Percentiles rank a stretch among this genome's conserved stretches.
These are phyloP conservation scores for Wickerhamomyces tratensis DNA, from an alignment of 805 yeast species.

Conservation along the genomic window DNA sequence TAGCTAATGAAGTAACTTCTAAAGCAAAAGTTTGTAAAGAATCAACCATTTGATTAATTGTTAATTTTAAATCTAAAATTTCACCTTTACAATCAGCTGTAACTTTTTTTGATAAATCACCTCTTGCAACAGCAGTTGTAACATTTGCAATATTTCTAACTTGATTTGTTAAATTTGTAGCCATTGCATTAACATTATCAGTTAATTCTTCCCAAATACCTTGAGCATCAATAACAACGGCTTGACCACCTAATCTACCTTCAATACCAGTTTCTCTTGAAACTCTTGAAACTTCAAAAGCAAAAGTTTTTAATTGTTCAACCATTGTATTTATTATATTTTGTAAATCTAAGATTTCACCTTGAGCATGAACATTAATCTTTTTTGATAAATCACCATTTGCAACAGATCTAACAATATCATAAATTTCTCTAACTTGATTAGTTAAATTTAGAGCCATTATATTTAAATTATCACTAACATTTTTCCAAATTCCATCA, in stretches of 20 bases:
- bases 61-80: conserved; percentile 43
- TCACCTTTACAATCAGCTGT: conserved; percentile 85
- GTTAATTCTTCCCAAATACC: conserved; percentile 89
- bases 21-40: conserved; percentile 76
- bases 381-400: conserved; percentile 76
- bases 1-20: conserved; percentile 75
- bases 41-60: conserved; percentile 72
- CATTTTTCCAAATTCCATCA: conserved; percentile 75
- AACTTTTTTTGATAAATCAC: conserved; percentile 74
- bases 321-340: conserved; percentile 89
- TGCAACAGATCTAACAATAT: conserved; percentile 84
- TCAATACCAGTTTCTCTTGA: conserved; percentile 90
- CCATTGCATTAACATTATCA: conserved; percentile 88
- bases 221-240: conserved; percentile 81
- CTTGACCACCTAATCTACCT: conserved; percentile 85
- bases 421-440: conserved; percentile 85
- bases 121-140: conserved; percentile 84
- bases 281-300: conserved; percentile 80
- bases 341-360: conserved; percentile 77
- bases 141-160: conserved; percentile 86
- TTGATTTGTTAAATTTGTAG: conserved; percentile 81
- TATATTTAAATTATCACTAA: conserved; percentile 76
- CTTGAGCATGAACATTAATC: conserved; percentile 86
- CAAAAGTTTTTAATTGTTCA: conserved; percentile 79
- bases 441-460: conserved; percentile 85